Evolutionary conservation across 164 flowering plant genomes (phyloP), one percentile per base, ranked within the genome.

Genomic region (Chloranthus sessilifolius): DNA sequence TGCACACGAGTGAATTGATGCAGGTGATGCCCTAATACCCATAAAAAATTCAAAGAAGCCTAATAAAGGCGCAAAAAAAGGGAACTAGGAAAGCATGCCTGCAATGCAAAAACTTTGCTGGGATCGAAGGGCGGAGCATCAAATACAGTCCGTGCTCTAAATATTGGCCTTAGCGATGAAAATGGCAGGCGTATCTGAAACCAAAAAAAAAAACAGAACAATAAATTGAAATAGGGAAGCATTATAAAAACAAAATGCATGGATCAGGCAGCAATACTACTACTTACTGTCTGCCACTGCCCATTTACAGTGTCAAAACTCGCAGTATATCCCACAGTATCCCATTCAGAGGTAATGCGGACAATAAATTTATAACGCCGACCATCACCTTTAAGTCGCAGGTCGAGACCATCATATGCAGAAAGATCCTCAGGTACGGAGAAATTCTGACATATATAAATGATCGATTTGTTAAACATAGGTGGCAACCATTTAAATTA

Each of bases 261-360:
- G 20, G 42, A 19, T 2, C 11, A 44, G 5, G 31, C 15, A 3
- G 40, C 22, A 20, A 38, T 47, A 59, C 17, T n/a, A 59, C 17
- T n/a, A 72, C 96, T 69, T 58, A 92, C 99, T 16, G 85, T 74
- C 54, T 88, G 96, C 99, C 99, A 92, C 58, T 78, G 77, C 38
- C 76, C 91, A 45, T 62, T 72, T 2, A 62, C 66, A 22, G 99
- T 88, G 79, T 88, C 94, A 69, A 92, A 92, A 56, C 85, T 55
- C 29, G 70, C 63, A 9, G 96, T 92, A 59, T 92, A 92, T 6
- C 95, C 99, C 30, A 92, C 75, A 24, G 96, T 82, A 64, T 92
- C 99, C 99, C 99, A 92, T 16, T 92, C 95, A 65, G 66, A 27
- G 61, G 91, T 92, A n/a, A 79, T 92, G 28, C 99, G 86, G 55